Base-by-base conservation (phyloP, 2,329 filamentous ascomycete species). In the Fusarium falciforme region DNA sequence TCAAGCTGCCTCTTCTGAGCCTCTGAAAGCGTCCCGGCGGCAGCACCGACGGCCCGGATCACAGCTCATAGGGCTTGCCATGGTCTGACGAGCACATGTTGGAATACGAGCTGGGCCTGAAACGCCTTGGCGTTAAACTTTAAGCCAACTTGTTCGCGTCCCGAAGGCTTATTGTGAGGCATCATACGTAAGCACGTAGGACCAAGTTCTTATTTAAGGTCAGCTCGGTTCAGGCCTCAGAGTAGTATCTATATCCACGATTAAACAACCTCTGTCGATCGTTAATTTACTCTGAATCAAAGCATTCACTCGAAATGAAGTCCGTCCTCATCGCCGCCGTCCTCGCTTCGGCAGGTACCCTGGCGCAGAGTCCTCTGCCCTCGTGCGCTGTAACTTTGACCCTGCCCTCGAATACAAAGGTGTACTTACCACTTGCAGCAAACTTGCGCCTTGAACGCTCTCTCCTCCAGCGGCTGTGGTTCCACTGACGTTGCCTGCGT, bases 401-500 rank as follows among this genome's bases (percentile, higher is more conserved):
- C 6, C 5, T 8, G 3, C 22, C 11, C 20, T 3, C 14, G 11
- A 7, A 17, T 10, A 25, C 0, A 2, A 42, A 10, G 6, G 16
- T n/a, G 5, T 6, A 12, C 67, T 71, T 12, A 71, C 52, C n/a
- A 9, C 7, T 17, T 10, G 10, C n/a, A 71, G 68, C 52, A 60
- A 71, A 25, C 52, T 6, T 71, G 68, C 42, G 67, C 67, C 5
- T 27, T 71, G 4, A n/a, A n/a, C n/a, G n/a, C n/a, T n/a, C n/a
- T 71, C 9, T 8, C 57, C 5, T 57, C 61, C 7, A 71, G 68
- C 58, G 59, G 59, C 31, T 71, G 68, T 12, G 58, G 27, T 7
- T 25, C 40, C 22, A 29, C 33, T 10, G 67, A 71, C 14, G 61
- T 63, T 12, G 27, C 40, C 3, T 71, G 68, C 49, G 68, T 71